A percentile compares a stretch with the other conserved stretches of the same genome.
Conservation (phyloP, 192 early-diverging fungal genomes). For the Backusella australiensis region DNA sequence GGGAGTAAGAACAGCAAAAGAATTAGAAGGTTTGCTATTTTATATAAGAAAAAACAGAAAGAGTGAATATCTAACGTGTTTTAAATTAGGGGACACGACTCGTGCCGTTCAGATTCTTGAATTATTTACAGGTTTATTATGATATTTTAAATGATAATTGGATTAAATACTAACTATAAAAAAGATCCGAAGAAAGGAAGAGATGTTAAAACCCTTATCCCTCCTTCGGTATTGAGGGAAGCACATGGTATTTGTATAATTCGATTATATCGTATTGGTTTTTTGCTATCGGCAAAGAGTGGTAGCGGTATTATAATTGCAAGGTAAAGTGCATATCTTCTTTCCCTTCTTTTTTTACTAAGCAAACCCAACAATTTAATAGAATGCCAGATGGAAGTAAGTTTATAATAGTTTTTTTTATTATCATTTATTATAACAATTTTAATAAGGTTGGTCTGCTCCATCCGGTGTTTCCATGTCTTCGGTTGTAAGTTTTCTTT, state of each 20-base stretch:
- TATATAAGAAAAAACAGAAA: background rate
- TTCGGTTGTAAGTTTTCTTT: slow-evolving; percentile 17
- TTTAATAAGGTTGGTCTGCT: slow-evolving; percentile 23
- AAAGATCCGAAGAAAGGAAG: slow-evolving; percentile 17
- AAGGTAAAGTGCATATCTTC: slow-evolving; percentile 10
- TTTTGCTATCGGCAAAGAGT: slow-evolving; percentile 20
- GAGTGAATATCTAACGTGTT: background rate
- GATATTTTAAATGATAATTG: background rate
- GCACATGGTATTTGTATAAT: slow-evolving; percentile 30
- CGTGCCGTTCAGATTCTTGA: slow-evolving; percentile 11
- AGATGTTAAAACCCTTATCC: slow-evolving; percentile 22
- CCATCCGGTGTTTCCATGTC: slow-evolving; percentile 29
- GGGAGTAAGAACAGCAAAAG: background rate
- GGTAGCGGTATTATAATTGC: slow-evolving; percentile 33
- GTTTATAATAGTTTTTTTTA: background rate
- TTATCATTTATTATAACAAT: background rate
- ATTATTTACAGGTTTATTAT: slow-evolving; percentile 12
- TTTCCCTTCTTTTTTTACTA: background rate
- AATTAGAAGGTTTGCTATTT: background rate
- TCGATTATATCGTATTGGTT: slow-evolving; percentile 17
- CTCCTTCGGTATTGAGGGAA: slow-evolving; percentile 9
- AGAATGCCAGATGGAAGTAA: slow-evolving; percentile 27
- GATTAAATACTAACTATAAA: background rate
- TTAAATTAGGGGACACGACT: slow-evolving; percentile 4
- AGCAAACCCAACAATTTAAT: background rate